Evolutionary conservation across 768 basidiomycete genomes (phyloP).

Genomic region (Lactifluus pinguis): DNA sequence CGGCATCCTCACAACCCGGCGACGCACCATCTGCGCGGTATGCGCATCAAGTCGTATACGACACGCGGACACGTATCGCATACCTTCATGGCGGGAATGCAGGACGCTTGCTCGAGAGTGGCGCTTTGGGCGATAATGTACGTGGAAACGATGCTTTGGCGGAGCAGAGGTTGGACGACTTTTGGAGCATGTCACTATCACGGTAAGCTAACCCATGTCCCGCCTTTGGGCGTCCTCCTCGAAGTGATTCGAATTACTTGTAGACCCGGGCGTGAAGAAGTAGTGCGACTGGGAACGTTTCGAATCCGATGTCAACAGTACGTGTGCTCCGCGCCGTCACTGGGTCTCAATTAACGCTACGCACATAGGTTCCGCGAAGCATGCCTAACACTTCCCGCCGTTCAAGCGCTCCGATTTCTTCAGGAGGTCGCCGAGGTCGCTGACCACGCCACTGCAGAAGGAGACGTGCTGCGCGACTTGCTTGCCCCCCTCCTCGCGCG

Average conservation of each 20-base stretch:
- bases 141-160: slow-evolving; percentile 9
- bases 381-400: slow-evolving; percentile 51
- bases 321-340: slow-evolving; percentile 18
- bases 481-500: slow-evolving; percentile 50
- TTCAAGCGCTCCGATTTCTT: slow-evolving; percentile 63
- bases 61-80: slow-evolving; percentile 42
- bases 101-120: slow-evolving; percentile 30
- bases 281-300: slow-evolving; percentile 55
- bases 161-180: slow-evolving; percentile 50
- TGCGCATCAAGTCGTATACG: slow-evolving; percentile 74
- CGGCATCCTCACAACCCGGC: background rate
- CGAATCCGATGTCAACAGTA: slow-evolving; percentile 66
- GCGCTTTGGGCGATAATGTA: slow-evolving; percentile 13
- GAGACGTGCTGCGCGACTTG: slow-evolving; percentile 58
- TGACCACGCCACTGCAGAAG: slow-evolving; percentile 53
- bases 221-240: no score
- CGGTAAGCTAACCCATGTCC: slow-evolving; percentile 34
- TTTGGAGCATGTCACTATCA: slow-evolving; percentile 62
- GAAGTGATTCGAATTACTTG: background rate
- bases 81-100: slow-evolving; percentile 77
- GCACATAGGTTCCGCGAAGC: slow-evolving; percentile 67
- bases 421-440: slow-evolving; percentile 65
- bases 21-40: slow-evolving; percentile 49
- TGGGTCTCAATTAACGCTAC: background rate
- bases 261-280: slow-evolving; percentile 55